These are phyloP conservation scores for Vitis rupestris DNA, from an alignment of 164 flowering plant species.

Conservation along the genomic window DNA sequence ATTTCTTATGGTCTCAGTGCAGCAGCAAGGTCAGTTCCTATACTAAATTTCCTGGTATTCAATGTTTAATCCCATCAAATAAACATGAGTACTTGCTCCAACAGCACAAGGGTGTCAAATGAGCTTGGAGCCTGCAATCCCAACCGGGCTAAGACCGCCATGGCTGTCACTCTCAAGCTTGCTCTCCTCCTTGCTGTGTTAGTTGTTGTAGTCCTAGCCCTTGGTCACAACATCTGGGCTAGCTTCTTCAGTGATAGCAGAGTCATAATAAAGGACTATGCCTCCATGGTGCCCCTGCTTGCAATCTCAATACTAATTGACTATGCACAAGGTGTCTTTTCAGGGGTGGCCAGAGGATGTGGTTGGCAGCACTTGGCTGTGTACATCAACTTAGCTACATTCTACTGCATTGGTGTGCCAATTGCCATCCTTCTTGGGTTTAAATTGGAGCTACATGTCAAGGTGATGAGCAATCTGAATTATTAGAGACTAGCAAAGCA, in stretches of 20 bases:
- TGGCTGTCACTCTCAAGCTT: conserved; percentile 22
- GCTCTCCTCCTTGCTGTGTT: conserved; percentile 12
- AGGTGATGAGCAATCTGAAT: not conserved
- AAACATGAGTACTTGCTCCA: not conserved
- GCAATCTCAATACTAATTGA: conserved; percentile 4
- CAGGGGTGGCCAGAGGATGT: conserved; percentile 5
- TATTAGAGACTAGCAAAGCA: no score
- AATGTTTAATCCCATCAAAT: not conserved
- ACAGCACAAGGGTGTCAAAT: conserved; percentile 4
- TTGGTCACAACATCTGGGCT: conserved; percentile 27
- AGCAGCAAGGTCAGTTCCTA: not conserved
- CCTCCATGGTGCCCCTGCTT: conserved; percentile 24
- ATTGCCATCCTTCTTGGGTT: conserved; percentile 3
- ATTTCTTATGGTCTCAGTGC: not conserved
- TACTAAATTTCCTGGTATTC: not conserved
- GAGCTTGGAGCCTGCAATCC: conserved; percentile 4
- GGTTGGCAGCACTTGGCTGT: conserved; percentile 2
- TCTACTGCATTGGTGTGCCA: conserved; percentile 2
- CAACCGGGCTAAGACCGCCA: conserved; percentile 18
- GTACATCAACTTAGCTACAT: not conserved
- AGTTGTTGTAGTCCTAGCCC: conserved; percentile 10
- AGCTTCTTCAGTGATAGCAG: conserved; percentile 23
- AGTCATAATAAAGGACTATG: conserved; percentile 5
- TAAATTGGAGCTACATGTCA: not conserved
- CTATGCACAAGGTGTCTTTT: not conserved